These are phyloP conservation scores for Aspergillus sp. DNA, from an alignment of 2,329 filamentous ascomycete species.

Conservation along the genomic window DNA sequence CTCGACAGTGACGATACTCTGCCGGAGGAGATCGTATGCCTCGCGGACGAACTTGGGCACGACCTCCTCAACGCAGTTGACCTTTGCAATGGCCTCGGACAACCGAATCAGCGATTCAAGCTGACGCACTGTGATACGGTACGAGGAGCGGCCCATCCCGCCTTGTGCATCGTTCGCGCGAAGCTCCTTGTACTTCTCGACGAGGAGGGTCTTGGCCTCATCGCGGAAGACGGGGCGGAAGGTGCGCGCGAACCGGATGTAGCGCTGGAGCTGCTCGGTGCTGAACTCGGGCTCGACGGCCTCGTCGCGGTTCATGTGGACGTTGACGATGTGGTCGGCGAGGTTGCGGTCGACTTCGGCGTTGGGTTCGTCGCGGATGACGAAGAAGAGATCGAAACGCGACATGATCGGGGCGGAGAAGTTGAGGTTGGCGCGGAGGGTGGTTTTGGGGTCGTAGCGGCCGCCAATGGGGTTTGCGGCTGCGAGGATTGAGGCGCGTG, in stretches of 20 bases:
- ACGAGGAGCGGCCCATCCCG: conserved; percentile 89
- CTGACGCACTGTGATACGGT: conserved; percentile 95
- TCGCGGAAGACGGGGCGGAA: conserved; percentile 92
- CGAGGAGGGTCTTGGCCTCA: conserved; percentile 80
- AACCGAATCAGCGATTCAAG: conserved; percentile 94
- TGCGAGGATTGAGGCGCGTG: conserved; percentile 89
- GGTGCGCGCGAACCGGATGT: conserved; percentile 92
- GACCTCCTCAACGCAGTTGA: conserved; percentile 92
- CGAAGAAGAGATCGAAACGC: conserved; percentile 97
- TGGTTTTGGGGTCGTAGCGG: conserved; percentile 92
- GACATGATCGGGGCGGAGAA: conserved; percentile 99
- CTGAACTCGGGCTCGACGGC: conserved; percentile 91
- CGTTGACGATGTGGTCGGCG: conserved; percentile 88
- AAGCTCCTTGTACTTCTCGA: conserved; percentile 93
- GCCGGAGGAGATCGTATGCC: conserved; percentile 84
- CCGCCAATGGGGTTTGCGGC: conserved; percentile 95
- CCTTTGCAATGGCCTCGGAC: conserved; percentile 96
- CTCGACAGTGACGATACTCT: conserved; percentile 96
- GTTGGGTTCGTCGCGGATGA: conserved; percentile 95
- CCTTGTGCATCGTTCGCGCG: conserved; percentile 91
- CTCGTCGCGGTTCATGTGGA: conserved; percentile 89
- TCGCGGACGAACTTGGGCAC: conserved; percentile 82
- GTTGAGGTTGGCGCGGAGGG: conserved; percentile 91
- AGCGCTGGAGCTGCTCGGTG: conserved; percentile 93
- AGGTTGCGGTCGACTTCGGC: conserved; percentile 87